Evolutionary conservation across 495 filamentous ascomycete species (phyloP), one percentile per base, ranked within the genome.

Genomic region (Trypethelium eluteriae): DNA sequence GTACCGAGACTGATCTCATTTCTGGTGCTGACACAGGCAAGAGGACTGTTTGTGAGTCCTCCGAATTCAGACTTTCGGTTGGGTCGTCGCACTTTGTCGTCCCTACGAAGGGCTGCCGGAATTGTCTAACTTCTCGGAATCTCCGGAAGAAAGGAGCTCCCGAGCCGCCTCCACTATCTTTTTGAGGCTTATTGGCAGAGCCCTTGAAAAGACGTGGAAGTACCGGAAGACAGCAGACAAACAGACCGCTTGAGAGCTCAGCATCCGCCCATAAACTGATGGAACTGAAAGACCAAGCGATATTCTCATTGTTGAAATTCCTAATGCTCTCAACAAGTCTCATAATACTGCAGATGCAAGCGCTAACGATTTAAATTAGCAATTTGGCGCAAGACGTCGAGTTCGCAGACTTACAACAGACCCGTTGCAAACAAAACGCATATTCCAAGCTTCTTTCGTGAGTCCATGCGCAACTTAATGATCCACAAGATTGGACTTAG

Each of bases 141-240:
- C 25, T 25, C 25, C 25, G 25, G 25, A 53, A 53, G 11, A n/a
- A n/a, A 53, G 5, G 11, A 16, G 12, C n/a, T 16, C 16, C n/a
- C 5, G 18, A 53, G 5, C 49, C 49, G 18, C 16, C 5, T 16
- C 11, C 18, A n/a, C 10, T 25, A 14, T 53, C 49, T 5, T n/a
- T 53, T 16, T 9, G 18, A 18, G 49, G n/a, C 49, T 5, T 16
- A 5, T 18, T 53, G 10, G n/a, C 18, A 5, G 5, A 14, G n/a
- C 5, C 11, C n/a, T 25, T 53, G 49, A 53, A 53, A n/a, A 53
- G 11, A 18, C 49, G 49, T 53, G 49, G 49, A 14, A 53, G 5
- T n/a, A 53, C n/a, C 5, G 49, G 49, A 53, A 53, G 49, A 53
- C 49, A 53, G 49, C 49, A 53, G 49, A 53, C 49, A 16, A 53